Evolutionary conservation across 2,329 filamentous ascomycete species (phyloP).

Genomic region (Zasmidium citrigriseum): DNA sequence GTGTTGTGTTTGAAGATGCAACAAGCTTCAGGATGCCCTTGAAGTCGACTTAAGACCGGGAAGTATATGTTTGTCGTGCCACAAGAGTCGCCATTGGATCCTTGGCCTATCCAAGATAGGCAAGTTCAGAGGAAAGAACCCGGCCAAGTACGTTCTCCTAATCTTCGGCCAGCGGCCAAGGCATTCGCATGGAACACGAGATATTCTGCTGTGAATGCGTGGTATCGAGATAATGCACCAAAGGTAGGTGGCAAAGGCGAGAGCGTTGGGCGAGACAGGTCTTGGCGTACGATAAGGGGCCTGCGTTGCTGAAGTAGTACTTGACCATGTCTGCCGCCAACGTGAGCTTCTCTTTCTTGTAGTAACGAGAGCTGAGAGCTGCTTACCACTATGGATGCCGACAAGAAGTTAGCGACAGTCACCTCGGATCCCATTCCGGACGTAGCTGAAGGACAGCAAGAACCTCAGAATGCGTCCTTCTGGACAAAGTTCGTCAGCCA

Average conservation of each 20-base stretch:
- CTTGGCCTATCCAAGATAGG: conserved; percentile 7
- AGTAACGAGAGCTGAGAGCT: background rate
- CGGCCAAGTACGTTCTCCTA: background rate
- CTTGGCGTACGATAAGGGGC: conserved; percentile 8
- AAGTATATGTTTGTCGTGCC: background rate
- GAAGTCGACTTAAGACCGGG: no score
- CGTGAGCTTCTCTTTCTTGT: background rate
- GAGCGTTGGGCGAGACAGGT: background rate
- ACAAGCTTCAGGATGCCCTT: no score
- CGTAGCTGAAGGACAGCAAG: conserved; percentile 1
- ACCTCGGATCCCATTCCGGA: background rate
- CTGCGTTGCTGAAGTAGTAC: background rate
- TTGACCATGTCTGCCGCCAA: background rate
- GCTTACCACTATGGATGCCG: background rate
- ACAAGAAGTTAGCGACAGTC: conserved; percentile 7
- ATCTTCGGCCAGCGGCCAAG: background rate
- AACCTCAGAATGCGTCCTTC: conserved; percentile 5
- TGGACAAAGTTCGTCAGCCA: conserved; percentile 13
- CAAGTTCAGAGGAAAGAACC: background rate
- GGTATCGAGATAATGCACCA: no score
- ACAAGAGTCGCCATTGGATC: background rate
- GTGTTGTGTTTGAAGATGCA: no score
- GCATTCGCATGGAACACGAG: no score
- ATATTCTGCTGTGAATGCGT: no score
- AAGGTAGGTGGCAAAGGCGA: background rate